Conservation (phyloP, 768 basidiomycete species). For the Rhodosporidiobolus odoratus region DNA sequence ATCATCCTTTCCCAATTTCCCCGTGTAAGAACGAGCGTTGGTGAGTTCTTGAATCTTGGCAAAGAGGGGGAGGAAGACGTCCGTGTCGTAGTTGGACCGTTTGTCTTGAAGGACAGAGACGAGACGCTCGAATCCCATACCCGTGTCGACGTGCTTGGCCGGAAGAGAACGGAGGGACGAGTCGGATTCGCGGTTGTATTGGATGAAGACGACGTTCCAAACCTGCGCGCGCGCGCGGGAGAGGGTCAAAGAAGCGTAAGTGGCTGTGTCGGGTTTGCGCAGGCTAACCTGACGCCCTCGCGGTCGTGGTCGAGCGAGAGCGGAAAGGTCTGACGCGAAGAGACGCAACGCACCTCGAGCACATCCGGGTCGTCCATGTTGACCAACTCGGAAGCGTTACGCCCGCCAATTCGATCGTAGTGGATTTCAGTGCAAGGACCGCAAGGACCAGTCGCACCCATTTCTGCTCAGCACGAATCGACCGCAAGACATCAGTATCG, state of each 20-base stretch:
- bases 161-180: conserved; percentile 74
- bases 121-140: conserved; percentile 97
- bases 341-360: conserved; percentile 54
- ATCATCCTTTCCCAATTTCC: conserved; percentile 93
- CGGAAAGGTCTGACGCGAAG: not conserved
- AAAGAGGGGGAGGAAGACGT: conserved; percentile 87
- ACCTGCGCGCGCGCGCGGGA: conserved; percentile 51
- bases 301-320: not conserved
- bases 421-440: conserved; percentile 98
- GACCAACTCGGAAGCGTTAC: conserved; percentile 85
- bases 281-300: too few relatives aligned
- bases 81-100: conserved; percentile 95
- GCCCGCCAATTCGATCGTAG: conserved; percentile 94
- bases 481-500: conserved; percentile 1
- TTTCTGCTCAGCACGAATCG: conserved; percentile 56
- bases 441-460: conserved; percentile 97
- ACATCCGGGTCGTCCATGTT: conserved; percentile 96
- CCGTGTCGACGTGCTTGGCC: conserved; percentile 93
- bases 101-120: conserved; percentile 89
- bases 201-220: conserved; percentile 99
- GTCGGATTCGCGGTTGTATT: conserved; percentile 91
- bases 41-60: conserved; percentile 78
- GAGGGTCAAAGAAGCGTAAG: not conserved
- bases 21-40: conserved; percentile 76
- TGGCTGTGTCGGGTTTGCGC: not conserved